Conservation (phyloP, 2,329 filamentous ascomycete species). For the Fusarium globosum region DNA sequence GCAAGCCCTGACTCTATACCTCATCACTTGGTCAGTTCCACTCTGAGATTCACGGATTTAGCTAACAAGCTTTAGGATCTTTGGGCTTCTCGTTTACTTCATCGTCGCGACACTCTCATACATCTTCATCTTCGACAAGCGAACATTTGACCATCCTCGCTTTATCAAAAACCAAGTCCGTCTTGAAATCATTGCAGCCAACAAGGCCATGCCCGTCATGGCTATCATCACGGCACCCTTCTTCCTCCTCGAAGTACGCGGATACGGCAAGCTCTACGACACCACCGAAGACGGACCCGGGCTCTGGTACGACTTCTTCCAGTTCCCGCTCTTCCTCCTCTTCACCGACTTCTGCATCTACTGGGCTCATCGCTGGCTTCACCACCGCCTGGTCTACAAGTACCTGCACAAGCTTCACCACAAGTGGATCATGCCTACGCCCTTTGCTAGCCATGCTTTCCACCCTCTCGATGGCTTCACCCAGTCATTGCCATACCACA, state of each 20-base stretch:
- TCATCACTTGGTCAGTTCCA: slow-evolving; percentile 82
- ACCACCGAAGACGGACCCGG: slow-evolving; percentile 79
- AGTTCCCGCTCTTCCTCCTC: slow-evolving; percentile 88
- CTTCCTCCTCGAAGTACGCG: slow-evolving; percentile 85
- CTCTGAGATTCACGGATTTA: not conserved
- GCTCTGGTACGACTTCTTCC: slow-evolving; percentile 79
- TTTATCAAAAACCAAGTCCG: slow-evolving; percentile 94
- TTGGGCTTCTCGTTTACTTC: slow-evolving; percentile 87
- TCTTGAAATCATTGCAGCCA: slow-evolving; percentile 86
- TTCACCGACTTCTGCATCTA: slow-evolving; percentile 94
- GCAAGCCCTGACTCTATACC: slow-evolving; percentile 79
- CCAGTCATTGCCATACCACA: slow-evolving; percentile 90
- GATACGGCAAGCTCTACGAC: slow-evolving; percentile 90
- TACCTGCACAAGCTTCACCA: slow-evolving; percentile 95
- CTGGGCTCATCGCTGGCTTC: slow-evolving; percentile 88
- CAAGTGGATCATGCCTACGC: slow-evolving; percentile 99
- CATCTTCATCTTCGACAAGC: slow-evolving; percentile 90
- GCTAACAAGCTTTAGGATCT: slow-evolving; percentile 69
- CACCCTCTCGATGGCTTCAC: slow-evolving; percentile 92
- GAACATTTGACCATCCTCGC: slow-evolving; percentile 87
- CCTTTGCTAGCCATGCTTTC: slow-evolving; percentile 92
- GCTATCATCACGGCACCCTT: slow-evolving; percentile 82
- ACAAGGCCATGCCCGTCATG: slow-evolving; percentile 83
- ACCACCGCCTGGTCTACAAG: slow-evolving; percentile 84
- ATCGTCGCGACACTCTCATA: slow-evolving; percentile 86